A percentile compares a stretch with the other conserved stretches of the same genome.
Conservation (phyloP, 257 asterid species). For the Primulina huaijiensis region DNA sequence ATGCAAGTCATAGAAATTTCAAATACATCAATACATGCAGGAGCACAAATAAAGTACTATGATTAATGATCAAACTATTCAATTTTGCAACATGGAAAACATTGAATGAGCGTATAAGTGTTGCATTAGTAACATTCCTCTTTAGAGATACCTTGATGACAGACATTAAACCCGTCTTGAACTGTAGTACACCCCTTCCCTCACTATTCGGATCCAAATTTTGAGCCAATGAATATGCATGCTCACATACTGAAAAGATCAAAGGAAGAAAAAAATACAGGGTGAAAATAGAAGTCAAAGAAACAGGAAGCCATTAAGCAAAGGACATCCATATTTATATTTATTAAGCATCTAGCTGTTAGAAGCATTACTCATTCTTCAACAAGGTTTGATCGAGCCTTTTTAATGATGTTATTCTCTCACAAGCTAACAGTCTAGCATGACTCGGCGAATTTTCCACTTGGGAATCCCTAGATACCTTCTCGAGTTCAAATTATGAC, state of each 20-base stretch:
- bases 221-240: slow-evolving; percentile 95
- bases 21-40: neutral
- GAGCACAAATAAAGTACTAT: neutral
- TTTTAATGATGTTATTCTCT: slow-evolving; percentile 10
- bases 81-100: slow-evolving; percentile 7
- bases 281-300: slow-evolving; percentile 20
- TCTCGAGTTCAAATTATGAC: neutral
- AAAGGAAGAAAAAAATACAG: slow-evolving; percentile 17
- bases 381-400: slow-evolving; percentile 2
- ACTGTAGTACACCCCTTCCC: slow-evolving; percentile 99
- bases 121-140: slow-evolving; percentile 16
- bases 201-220: slow-evolving; percentile 98
- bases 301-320: neutral
- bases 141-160: slow-evolving; percentile 79
- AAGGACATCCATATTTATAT: neutral
- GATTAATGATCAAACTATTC: slow-evolving; percentile 3
- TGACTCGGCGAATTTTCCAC: slow-evolving; percentile 10
- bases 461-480: neutral
- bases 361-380: slow-evolving; percentile 6
- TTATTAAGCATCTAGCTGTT: neutral
- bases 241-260: slow-evolving; percentile 79
- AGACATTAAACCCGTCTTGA: slow-evolving; percentile 97
- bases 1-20: neutral
- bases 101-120: neutral
- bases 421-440: slow-evolving; percentile 20